These are phyloP conservation scores for Xylaria arbuscula DNA, from an alignment of 2,329 filamentous ascomycete genomes.

Conservation along the genomic window DNA sequence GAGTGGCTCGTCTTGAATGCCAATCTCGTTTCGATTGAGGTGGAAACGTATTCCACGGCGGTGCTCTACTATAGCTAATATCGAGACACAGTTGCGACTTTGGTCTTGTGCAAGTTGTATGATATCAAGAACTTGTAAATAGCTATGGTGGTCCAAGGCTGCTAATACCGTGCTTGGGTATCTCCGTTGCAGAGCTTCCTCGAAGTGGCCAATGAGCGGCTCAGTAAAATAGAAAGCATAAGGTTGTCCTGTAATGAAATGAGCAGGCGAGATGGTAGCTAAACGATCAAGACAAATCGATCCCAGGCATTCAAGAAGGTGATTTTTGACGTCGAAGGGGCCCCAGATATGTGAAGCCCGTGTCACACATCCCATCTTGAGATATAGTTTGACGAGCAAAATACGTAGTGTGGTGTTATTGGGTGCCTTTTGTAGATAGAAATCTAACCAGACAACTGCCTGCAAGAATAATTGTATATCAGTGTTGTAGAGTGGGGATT, in stretches of 20 bases:
- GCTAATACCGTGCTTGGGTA: constrained; percentile 58
- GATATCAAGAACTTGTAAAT: constrained; percentile 62
- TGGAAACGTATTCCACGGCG: constrained; percentile 59
- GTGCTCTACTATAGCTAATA: constrained; percentile 65
- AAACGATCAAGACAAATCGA: constrained; percentile 67
- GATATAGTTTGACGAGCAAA: constrained; percentile 63
- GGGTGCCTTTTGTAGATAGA: constrained; percentile 58
- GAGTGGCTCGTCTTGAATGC: constrained; percentile 58
- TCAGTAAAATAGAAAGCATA: constrained; percentile 49
- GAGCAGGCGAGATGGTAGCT: constrained; percentile 61
- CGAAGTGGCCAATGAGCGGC: constrained; percentile 60
- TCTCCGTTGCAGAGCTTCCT: constrained; percentile 54
- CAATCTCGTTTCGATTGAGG: constrained; percentile 53
- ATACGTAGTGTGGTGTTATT: constrained; percentile 61
- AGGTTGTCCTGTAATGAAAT: constrained; percentile 48
- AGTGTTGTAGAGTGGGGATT: constrained; percentile 41
- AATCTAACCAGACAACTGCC: constrained; percentile 62
- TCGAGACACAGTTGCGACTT: constrained; percentile 62
- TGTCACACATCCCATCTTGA: constrained; percentile 62
- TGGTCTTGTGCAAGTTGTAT: constrained; percentile 58
- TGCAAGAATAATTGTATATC: constrained; percentile 56
- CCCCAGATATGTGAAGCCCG: constrained; percentile 62
- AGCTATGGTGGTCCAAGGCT: constrained; percentile 62
- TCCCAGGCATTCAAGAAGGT: constrained; percentile 66
- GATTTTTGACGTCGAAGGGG: constrained; percentile 65